Percentiles rank a stretch among this genome's conserved stretches.
Evolutionary conservation across 768 basidiomycete species (phyloP).

Genomic region (Chalciporus piperatus): DNA sequence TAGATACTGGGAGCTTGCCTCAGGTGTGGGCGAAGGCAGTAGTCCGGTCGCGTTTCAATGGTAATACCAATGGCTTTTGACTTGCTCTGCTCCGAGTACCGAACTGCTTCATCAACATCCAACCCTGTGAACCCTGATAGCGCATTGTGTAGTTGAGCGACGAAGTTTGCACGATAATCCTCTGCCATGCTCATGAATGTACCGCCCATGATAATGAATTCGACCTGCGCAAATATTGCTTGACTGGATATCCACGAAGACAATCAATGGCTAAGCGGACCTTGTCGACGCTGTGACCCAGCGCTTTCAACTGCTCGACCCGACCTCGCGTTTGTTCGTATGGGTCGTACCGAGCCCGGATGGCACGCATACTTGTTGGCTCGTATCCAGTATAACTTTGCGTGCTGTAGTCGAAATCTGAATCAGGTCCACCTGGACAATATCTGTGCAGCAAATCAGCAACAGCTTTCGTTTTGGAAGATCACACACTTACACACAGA

Average conservation of each 20-base stretch:
- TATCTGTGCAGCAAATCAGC: conserved; percentile 50
- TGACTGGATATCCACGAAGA: not conserved
- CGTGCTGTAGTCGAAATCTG: conserved; percentile 99
- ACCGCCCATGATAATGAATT: conserved; percentile 96
- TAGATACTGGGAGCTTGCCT: conserved; percentile 46
- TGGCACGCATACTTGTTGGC: conserved; percentile 98
- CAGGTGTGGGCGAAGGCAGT: conserved; percentile 94
- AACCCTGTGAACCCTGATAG: conserved; percentile 91
- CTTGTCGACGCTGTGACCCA: conserved; percentile 99
- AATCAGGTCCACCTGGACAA: conserved; percentile 98
- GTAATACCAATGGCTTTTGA: conserved; percentile 99
- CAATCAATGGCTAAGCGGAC: conserved; percentile 40
- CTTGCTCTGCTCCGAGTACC: conserved; percentile 96
- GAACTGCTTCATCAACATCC: conserved; percentile 94
- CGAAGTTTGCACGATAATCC: conserved; percentile 88
- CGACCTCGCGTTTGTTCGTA: conserved; percentile 96
- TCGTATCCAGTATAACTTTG: conserved; percentile 95
- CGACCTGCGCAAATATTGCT: conserved; percentile 51
- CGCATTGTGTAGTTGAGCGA: conserved; percentile 96
- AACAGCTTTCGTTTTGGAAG: not conserved
- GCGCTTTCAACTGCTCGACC: conserved; percentile 90
- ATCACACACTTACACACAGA: conserved; percentile 76
- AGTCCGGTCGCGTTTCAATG: conserved; percentile 97
- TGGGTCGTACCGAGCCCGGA: conserved; percentile 93
- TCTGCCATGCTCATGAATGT: conserved; percentile 99